Conservation (phyloP, 345 rosid species). For the Acer yangbiense region DNA sequence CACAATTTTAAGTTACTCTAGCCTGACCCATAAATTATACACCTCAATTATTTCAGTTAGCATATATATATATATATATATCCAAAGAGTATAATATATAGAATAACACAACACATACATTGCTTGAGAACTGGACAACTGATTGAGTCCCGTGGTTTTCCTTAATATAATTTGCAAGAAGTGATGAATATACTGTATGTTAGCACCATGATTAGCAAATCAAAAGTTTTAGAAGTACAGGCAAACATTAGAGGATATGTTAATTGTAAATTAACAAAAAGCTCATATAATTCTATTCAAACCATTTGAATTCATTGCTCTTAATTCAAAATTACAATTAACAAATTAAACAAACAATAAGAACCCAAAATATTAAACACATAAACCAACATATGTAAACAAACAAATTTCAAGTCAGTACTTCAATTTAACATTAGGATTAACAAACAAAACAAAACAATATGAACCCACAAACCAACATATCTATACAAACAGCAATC, state of each 20-base stretch:
- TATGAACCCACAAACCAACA: no score
- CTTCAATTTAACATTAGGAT: no score
- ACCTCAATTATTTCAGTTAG: slow-evolving; percentile 4
- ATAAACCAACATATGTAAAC: no score
- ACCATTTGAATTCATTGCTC: no score
- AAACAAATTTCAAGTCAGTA: no score
- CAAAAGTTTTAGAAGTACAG: background rate
- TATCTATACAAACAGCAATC: no score
- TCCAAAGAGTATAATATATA: background rate
- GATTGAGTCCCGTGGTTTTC: slow-evolving; percentile 75
- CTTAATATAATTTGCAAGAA: slow-evolving; percentile 77
- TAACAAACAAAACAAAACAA: no score
- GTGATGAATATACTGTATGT: slow-evolving; percentile 10
- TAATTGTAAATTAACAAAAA: background rate
- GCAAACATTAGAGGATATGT: background rate
- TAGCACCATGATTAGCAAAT: slow-evolving; percentile 12
- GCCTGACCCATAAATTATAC: background rate
- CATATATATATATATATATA: background rate
- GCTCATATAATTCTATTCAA: background rate
- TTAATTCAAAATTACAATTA: no score
- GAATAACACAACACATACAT: slow-evolving; percentile 48
- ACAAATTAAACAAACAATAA: no score
- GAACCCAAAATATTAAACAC: no score
- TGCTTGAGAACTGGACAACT: slow-evolving; percentile 87
- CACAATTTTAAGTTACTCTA: no score